Percentiles rank a stretch among this genome's conserved stretches.
Conservation (phyloP, 768 basidiomycete genomes). For the Russula vinacea region DNA sequence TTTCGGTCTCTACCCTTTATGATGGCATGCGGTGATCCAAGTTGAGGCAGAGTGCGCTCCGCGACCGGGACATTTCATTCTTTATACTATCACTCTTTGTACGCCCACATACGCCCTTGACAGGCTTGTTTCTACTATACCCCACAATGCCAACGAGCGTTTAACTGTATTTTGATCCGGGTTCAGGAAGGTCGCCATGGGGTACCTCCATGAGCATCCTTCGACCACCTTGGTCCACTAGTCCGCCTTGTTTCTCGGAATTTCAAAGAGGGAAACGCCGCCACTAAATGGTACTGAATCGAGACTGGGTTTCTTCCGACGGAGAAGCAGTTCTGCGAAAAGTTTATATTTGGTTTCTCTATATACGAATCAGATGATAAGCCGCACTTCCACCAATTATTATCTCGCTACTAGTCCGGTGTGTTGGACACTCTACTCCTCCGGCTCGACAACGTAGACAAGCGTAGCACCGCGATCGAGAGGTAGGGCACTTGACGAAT, state of each 20-base stretch:
- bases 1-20: not conserved
- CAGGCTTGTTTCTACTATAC: conserved; percentile 5
- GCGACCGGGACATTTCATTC: conserved; percentile 16
- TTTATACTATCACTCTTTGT: conserved; percentile 20
- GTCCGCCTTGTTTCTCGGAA: no score
- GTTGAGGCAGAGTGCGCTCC: not conserved
- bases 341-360: no score
- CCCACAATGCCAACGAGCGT: not conserved
- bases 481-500: no score
- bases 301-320: no score
- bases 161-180: not conserved
- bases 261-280: no score
- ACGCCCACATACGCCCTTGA: not conserved
- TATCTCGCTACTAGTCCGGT: not conserved
- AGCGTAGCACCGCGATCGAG: no score
- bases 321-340: no score
- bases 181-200: not conserved
- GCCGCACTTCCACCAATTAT: no score
- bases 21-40: not conserved
- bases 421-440: no score
- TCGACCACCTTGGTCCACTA: not conserved
- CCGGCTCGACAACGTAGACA: no score
- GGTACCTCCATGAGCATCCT: not conserved
- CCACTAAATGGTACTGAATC: no score
- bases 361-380: no score